A percentile compares a stretch with the other conserved stretches of the same genome.
These are phyloP conservation scores for Leptographium lundbergii DNA, from an alignment of 2,329 filamentous ascomycete genomes.

Conservation along the genomic window DNA sequence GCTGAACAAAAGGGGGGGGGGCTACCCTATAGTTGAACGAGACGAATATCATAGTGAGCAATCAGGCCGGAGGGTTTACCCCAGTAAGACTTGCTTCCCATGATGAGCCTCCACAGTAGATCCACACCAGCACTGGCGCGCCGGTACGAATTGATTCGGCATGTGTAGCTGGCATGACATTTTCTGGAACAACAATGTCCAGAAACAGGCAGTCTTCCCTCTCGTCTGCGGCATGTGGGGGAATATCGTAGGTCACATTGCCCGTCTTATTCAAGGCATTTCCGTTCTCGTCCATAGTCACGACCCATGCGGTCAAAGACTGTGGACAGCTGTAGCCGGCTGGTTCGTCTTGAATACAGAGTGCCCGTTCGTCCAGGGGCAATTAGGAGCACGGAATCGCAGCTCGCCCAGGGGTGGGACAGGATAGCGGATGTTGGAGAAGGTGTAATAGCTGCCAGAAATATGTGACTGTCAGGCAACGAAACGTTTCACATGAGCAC, in stretches of 20 bases:
- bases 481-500: background rate
- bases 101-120: constrained; percentile 1
- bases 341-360: background rate
- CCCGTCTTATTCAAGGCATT: background rate
- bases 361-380: background rate
- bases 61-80: background rate
- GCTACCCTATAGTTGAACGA: constrained; percentile 1
- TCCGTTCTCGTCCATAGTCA: background rate
- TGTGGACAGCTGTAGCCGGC: constrained; percentile 1
- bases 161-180: background rate
- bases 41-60: background rate
- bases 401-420: background rate
- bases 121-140: constrained; percentile 1
- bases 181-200: background rate
- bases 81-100: background rate
- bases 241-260: background rate
- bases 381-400: background rate
- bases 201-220: constrained; percentile 3
- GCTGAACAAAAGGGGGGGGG: no score
- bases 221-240: constrained; percentile 1
- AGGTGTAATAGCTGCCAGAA: background rate
- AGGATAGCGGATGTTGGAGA: constrained; percentile 1
- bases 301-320: background rate
- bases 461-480: background rate
- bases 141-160: background rate